These are phyloP conservation scores for Phytophthora podocarpi DNA, from an alignment of 352 stramenopile genomes.

Conservation along the genomic window DNA sequence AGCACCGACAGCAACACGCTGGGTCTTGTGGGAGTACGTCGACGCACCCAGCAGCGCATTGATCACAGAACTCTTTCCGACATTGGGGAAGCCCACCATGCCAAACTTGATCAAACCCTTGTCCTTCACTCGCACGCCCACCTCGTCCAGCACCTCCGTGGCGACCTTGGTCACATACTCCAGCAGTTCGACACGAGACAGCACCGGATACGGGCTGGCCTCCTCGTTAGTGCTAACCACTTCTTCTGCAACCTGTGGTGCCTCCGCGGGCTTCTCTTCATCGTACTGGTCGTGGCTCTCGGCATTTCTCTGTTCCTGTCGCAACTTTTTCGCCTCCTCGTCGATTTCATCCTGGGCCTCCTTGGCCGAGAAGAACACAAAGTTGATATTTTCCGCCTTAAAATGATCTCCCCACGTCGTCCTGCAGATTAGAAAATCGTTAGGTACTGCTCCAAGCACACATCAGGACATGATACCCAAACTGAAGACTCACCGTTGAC, in stretches of 20 bases:
- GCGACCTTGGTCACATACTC: conserved; percentile 70
- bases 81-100: conserved; percentile 99
- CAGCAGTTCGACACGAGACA: conserved; percentile 80
- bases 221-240: background rate
- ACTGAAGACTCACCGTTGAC: conserved; percentile 74
- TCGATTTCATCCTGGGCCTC: conserved; percentile 93
- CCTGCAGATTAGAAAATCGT: conserved; percentile 31
- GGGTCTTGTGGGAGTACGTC: conserved; percentile 94
- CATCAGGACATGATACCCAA: background rate
- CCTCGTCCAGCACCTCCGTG: conserved; percentile 52
- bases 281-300: conserved; percentile 48
- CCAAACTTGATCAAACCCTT: conserved; percentile 92
- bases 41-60: conserved; percentile 98
- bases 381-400: conserved; percentile 85
- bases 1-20: conserved; percentile 96
- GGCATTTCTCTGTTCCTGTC: conserved; percentile 43
- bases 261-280: conserved; percentile 25
- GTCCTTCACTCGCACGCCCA: conserved; percentile 79
- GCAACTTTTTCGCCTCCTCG: conserved; percentile 70
- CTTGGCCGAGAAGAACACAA: conserved; percentile 99
- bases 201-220: conserved; percentile 54
- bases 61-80: conserved; percentile 99
- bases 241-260: conserved; percentile 2
- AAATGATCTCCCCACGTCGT: conserved; percentile 96
- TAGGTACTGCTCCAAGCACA: background rate